Evolutionary conservation across 345 rosid species (phyloP).

Genomic region (Angophora floribunda): DNA sequence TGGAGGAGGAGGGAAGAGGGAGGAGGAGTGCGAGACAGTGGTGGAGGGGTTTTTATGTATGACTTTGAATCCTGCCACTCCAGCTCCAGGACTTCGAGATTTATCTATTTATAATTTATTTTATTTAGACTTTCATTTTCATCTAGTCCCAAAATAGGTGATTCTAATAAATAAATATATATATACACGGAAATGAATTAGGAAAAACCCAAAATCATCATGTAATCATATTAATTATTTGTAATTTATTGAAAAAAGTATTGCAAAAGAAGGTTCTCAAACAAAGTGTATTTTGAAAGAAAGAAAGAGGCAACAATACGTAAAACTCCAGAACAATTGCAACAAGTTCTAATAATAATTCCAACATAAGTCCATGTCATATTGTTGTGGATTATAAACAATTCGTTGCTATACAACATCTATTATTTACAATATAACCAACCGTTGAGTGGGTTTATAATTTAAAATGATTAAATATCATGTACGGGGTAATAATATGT

Average conservation of each 20-base stretch:
- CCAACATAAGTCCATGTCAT: not conserved
- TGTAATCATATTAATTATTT: not conserved
- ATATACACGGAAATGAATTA: not conserved
- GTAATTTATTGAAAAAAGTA: not conserved
- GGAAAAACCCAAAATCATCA: not conserved
- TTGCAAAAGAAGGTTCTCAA: not conserved
- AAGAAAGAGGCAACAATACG: not conserved
- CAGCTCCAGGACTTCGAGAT: not conserved
- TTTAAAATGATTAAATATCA: not conserved
- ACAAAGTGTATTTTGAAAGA: not conserved
- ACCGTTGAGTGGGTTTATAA: not conserved
- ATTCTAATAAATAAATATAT: not conserved
- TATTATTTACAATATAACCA: not conserved
- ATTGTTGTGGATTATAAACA: not conserved
- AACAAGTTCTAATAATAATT: not conserved
- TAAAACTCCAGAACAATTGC: not conserved
- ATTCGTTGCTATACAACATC: not conserved
- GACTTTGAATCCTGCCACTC: not conserved
- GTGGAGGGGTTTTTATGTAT: not conserved
- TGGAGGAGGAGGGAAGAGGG: not conserved
- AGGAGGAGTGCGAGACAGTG: not conserved
- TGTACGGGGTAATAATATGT: not conserved
- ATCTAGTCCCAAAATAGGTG: not conserved
- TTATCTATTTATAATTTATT: not conserved
- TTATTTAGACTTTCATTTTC: not conserved